phyloP scores from a whole-genome alignment of 306 rosid genomes.

The Pyrus communis region DNA sequence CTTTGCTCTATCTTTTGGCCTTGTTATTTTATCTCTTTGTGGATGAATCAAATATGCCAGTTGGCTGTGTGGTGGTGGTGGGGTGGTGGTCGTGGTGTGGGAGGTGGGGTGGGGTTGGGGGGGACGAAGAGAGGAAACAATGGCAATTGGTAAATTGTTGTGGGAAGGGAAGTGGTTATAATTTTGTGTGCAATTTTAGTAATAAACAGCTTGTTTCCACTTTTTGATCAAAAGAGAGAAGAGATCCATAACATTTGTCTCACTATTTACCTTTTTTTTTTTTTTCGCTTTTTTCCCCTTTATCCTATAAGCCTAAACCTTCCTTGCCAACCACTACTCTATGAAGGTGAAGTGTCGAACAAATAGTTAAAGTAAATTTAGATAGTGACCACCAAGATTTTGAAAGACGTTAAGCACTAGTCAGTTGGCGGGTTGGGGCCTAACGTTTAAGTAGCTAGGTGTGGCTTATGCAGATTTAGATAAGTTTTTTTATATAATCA shows the following conservation, averaged over 20 bases:
- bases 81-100: conserved; percentile 36
- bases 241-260: background rate
- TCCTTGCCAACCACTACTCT: background rate
- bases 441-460: accelerated
- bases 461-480: no score
- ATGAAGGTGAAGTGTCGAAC: background rate
- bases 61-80: conserved; percentile 50
- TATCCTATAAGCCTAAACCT: background rate
- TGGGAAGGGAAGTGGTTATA: background rate
- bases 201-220: conserved; percentile 20
- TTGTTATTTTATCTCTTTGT: conserved; percentile 53
- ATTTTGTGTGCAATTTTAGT: conserved; percentile 2
- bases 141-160: background rate
- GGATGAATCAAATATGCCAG: conserved; percentile 77
- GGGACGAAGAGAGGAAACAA: conserved; percentile 17
- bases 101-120: conserved; percentile 19
- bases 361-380: background rate
- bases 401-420: no score
- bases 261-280: background rate
- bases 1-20: conserved; percentile 56
- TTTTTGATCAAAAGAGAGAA: background rate
- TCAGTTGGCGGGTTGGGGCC: accelerated
- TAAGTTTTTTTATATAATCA: no score
- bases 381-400: background rate
- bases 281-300: background rate